These are phyloP conservation scores for Suillus occidentalis DNA, from an alignment of 768 basidiomycete species.

Conservation along the genomic window DNA sequence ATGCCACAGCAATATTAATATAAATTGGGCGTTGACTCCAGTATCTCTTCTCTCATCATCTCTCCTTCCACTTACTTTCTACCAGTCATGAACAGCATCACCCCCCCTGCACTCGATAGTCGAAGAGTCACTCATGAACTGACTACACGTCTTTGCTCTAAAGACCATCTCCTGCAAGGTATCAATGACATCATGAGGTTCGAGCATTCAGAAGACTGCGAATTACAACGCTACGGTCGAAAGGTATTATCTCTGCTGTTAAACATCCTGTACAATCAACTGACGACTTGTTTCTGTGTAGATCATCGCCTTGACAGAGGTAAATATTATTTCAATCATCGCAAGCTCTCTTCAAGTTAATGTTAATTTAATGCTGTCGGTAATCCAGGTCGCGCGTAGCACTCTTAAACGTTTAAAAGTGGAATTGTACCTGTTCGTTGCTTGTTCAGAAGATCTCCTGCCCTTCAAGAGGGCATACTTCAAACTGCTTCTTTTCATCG, in stretches of 20 bases:
- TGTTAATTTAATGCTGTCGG: neutral
- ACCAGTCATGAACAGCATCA: slow-evolving; percentile 8
- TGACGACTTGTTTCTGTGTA: slow-evolving; percentile 17
- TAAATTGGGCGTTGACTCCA: slow-evolving; percentile 15
- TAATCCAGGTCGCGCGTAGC: slow-evolving; percentile 43
- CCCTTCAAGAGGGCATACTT: slow-evolving; percentile 51
- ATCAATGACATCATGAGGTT: slow-evolving; percentile 25
- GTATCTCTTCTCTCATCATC: slow-evolving; percentile 10
- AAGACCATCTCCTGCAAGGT: slow-evolving; percentile 28
- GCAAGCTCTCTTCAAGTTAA: neutral
- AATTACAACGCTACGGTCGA: slow-evolving; percentile 25
- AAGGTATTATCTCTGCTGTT: slow-evolving; percentile 18
- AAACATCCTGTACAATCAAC: slow-evolving; percentile 9
- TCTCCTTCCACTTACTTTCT: neutral
- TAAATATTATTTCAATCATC: slow-evolving; percentile 27
- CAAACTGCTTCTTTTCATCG: slow-evolving; percentile 43
- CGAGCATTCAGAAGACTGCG: slow-evolving; percentile 17
- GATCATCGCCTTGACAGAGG: slow-evolving; percentile 54
- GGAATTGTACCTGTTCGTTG: slow-evolving; percentile 44
- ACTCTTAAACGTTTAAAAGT: slow-evolving; percentile 45
- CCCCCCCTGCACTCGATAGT: slow-evolving; percentile 17
- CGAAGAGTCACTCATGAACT: slow-evolving; percentile 31
- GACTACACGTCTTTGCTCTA: slow-evolving; percentile 29
- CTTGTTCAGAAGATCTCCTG: slow-evolving; percentile 39
- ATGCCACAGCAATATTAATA: slow-evolving; percentile 24